Percentiles rank a stretch among this genome's conserved stretches.
Evolutionary conservation across 1,139 yeast genomes (phyloP).

Genomic region (Pneumocystis murina): DNA sequence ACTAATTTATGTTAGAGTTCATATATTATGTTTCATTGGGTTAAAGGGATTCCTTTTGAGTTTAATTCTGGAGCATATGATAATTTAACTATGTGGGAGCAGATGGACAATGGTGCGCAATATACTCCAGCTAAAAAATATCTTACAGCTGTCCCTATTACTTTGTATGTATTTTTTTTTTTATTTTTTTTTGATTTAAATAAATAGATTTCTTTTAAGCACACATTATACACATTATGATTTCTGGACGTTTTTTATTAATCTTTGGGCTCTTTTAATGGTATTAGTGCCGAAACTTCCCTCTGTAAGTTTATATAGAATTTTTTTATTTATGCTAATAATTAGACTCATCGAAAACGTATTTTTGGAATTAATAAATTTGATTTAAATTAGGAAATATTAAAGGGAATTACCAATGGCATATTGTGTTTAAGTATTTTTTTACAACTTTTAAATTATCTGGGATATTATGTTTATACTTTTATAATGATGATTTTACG

Average conservation of each 20-base stretch:
- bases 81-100: conserved; percentile 97
- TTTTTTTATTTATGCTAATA: background rate
- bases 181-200: background rate
- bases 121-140: conserved; percentile 94
- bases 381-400: conserved; percentile 10
- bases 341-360: conserved; percentile 12
- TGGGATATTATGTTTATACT: background rate
- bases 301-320: conserved; percentile 15
- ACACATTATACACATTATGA: conserved; percentile 88
- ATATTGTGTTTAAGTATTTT: background rate
- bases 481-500: background rate
- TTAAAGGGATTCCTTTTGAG: conserved; percentile 94
- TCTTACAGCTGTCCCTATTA: conserved; percentile 78
- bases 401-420: background rate
- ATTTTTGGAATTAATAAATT: conserved; percentile 13
- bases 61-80: conserved; percentile 95
- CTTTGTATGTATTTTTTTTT: conserved; percentile 25
- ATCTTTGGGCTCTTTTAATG: conserved; percentile 65
- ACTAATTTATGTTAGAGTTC: conserved; percentile 37
- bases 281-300: conserved; percentile 85
- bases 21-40: conserved; percentile 89
- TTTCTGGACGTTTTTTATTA: conserved; percentile 58
- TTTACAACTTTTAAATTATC: background rate
- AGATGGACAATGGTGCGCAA: conserved; percentile 90
- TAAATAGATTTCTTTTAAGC: conserved; percentile 45